Conservation (phyloP, 345 rosid species). For the Clarkia xantiana region DNA sequence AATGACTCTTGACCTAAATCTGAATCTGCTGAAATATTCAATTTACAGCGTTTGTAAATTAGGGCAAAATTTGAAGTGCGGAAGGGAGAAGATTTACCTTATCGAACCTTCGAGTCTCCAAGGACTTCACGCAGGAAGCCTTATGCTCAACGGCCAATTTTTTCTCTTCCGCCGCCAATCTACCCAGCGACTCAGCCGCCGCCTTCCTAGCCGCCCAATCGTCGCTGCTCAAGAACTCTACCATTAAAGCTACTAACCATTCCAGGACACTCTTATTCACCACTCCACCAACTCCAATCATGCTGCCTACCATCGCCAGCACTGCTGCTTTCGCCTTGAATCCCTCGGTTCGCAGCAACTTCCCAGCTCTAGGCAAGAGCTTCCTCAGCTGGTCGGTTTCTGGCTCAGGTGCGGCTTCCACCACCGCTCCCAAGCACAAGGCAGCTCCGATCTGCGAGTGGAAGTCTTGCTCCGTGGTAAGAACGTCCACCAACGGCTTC, state of each 20-base stretch:
- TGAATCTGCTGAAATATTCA: not conserved
- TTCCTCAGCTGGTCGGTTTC: constrained; percentile 48
- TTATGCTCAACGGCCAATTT: constrained; percentile 43
- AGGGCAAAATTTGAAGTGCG: not conserved
- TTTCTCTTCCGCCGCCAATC: constrained; percentile 43
- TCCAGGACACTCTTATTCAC: constrained; percentile 38
- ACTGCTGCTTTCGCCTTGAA: constrained; percentile 66
- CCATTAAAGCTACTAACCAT: constrained; percentile 48
- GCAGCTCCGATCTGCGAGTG: constrained; percentile 80
- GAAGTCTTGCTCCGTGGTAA: constrained; percentile 50
- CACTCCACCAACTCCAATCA: constrained; percentile 43
- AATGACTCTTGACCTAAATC: not conserved
- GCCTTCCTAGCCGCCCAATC: constrained; percentile 90
- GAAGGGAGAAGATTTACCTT: constrained; percentile 29
- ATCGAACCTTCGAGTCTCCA: constrained; percentile 65
- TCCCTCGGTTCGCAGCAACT: constrained; percentile 47
- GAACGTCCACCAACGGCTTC: constrained; percentile 50
- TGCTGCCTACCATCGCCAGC: constrained; percentile 50
- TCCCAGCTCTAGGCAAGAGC: constrained; percentile 57
- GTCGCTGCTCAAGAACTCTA: constrained; percentile 50
- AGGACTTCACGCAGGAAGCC: constrained; percentile 29
- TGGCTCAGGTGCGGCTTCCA: constrained; percentile 51
- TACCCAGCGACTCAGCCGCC: constrained; percentile 73
- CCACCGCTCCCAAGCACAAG: constrained; percentile 61
- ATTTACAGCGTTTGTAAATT: not conserved